Evolutionary conservation across 129 eudicot genomes (phyloP), one percentile per base, ranked within the genome.

Genomic region (Flaveria sonorensis): DNA sequence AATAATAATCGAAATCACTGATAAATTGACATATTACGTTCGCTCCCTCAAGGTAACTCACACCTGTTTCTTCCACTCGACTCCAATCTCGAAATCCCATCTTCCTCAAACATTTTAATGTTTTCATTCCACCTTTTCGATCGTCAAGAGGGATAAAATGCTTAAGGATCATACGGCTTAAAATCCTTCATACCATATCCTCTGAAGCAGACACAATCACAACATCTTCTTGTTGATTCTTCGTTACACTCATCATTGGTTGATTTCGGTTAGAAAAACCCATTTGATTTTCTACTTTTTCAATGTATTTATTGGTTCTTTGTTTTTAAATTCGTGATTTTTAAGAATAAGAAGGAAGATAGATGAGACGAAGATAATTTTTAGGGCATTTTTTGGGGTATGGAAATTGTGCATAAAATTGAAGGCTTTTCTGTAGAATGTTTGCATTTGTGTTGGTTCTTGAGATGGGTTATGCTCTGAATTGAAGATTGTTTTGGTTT

Each of bases 321-420:
- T 24, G 52, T 24, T 59, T n/a, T 18, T 62, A 60, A 24, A 21
- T 78, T 78, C 14, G 8, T 21, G n/a, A 70, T 60, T 70, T 32
- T 3, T 36, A 7, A 63, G 14, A 70, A 70, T 42, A 28, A 28
- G 48, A 15, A 62, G 32, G 36, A 70, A 12, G 82, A 9, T 78
- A 42, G 70, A 43, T n/a, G 69, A 30, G 30, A 15, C 15, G 23
- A n/a, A 7, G 71, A 45, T 24, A 60, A 1, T 4, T 19, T 19
- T 61, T 79, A 79, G 82, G 82, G 77, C 72, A 60, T 16, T 48
- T 47, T 79, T 79, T 68, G 77, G 71, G 77, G 76, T 78, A 71
- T 79, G 10, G 76, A 43, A 52, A 42, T 23, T 24, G 19, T 21
- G 3, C 11, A 24, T 14, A 26, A 28, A 59, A 43, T 32, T 32